Conservation (phyloP, 441 rosid species). For the Daphne laureola region DNA sequence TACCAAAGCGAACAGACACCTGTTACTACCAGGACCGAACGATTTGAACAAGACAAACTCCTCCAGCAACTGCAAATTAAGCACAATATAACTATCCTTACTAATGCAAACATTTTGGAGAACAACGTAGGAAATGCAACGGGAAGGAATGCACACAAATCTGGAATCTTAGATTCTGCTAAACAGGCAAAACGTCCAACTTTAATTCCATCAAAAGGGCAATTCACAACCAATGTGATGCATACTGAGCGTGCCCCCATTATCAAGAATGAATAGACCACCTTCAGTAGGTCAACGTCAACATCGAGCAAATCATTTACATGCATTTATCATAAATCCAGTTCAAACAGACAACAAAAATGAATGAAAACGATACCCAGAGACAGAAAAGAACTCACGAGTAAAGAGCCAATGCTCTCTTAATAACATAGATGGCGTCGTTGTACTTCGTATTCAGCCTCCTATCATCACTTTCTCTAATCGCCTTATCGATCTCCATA, state of each 20-base stretch:
- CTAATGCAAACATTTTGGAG: too few species aligned
- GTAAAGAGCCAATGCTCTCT: conserved; percentile 85
- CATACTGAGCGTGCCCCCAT: too few species aligned
- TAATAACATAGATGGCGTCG: conserved; percentile 85
- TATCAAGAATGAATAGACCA: too few species aligned
- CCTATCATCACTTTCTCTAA: conserved; percentile 70
- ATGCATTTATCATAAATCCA: conserved; percentile 12
- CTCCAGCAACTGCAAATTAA: too few species aligned
- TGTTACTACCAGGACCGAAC: too few species aligned
- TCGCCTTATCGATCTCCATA: conserved; percentile 94
- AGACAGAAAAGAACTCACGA: conserved; percentile 52
- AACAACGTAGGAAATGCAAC: too few species aligned
- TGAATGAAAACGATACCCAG: conserved; percentile 11
- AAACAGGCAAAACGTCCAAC: background rate
- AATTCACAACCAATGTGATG: too few species aligned
- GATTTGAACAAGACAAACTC: too few species aligned
- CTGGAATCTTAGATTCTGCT: background rate
- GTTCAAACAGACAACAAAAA: conserved; percentile 10
- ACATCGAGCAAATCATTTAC: conserved; percentile 6
- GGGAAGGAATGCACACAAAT: background rate
- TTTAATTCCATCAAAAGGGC: too few species aligned
- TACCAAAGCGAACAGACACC: too few species aligned
- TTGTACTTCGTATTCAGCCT: conserved; percentile 92
- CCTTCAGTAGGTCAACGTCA: too few species aligned
- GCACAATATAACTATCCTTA: too few species aligned